A percentile compares a stretch with the other conserved stretches of the same genome.
These are phyloP conservation scores for Annulohypoxylon moriforme DNA, from an alignment of 495 filamentous ascomycete genomes.

Conservation along the genomic window DNA sequence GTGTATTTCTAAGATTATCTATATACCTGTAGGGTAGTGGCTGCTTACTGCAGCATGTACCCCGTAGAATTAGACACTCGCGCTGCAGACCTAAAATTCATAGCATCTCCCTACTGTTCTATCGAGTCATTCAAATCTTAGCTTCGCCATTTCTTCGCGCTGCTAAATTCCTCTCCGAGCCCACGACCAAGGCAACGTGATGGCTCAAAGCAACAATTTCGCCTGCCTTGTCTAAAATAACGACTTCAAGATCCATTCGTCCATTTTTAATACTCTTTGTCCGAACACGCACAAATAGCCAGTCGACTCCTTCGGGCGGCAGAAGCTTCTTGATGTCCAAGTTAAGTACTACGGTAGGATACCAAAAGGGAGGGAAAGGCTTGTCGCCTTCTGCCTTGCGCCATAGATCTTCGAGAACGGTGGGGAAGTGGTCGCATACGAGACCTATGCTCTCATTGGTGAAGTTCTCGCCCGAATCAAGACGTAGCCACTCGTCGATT, in stretches of 20 bases:
- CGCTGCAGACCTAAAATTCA: no score
- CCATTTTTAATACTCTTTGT: conserved; percentile 68
- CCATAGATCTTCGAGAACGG: conserved; percentile 38
- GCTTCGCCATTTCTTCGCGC: conserved; percentile 47
- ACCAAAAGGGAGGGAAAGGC: conserved; percentile 67
- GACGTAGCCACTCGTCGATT: conserved; percentile 74
- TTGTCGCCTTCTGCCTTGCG: conserved; percentile 21
- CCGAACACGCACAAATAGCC: conserved; percentile 69
- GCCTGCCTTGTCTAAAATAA: conserved; percentile 64
- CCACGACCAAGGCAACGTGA: conserved; percentile 69
- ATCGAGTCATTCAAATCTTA: conserved; percentile 36
- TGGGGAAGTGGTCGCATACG: conserved; percentile 68
- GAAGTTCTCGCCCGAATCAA: conserved; percentile 62
- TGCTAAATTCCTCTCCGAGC: conserved; percentile 63
- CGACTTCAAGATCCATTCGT: conserved; percentile 70
- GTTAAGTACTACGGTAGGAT: conserved; percentile 75
- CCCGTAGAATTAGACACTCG: no score
- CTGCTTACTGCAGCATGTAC: no score
- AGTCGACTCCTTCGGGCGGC: conserved; percentile 69
- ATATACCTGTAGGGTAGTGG: no score
- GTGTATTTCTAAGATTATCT: not conserved
- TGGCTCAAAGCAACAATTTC: conserved; percentile 70
- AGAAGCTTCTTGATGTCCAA: conserved; percentile 73
- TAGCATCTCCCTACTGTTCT: no score
- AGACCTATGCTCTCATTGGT: conserved; percentile 67